phyloP scores from a whole-genome alignment of 106 monocot species.

The Acanthochlamys bracteata region DNA sequence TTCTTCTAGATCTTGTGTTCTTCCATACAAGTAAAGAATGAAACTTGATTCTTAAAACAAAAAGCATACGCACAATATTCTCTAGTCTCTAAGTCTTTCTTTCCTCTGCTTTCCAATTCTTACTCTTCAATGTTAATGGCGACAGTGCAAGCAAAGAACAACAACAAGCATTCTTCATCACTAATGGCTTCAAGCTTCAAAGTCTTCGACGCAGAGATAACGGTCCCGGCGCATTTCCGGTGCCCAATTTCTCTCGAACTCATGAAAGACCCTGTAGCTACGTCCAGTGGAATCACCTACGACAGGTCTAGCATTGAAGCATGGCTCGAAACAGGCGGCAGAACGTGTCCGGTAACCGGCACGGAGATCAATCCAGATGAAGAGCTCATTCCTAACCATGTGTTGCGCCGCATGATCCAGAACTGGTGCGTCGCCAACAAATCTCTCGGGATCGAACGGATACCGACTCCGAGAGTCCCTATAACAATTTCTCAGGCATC shows the following conservation, averaged over 20 bases:
- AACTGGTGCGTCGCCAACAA: constrained; percentile 36
- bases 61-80: no score
- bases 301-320: constrained; percentile 56
- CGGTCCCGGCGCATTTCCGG: constrained; percentile 40
- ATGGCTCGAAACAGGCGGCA: constrained; percentile 30
- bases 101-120: no score
- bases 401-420: constrained; percentile 27
- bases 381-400: constrained; percentile 34
- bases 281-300: constrained; percentile 57
- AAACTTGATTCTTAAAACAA: no score
- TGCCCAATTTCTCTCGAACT: constrained; percentile 59
- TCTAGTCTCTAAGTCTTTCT: no score
- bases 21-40: no score
- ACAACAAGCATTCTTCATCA: no score
- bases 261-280: constrained; percentile 50
- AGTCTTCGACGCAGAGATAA: not conserved
- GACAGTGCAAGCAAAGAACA: no score
- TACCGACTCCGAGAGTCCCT: constrained; percentile 34
- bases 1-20: no score
- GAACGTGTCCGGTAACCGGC: constrained; percentile 29
- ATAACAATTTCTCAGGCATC: not conserved
- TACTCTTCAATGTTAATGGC: no score
- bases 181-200: no score
- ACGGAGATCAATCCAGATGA: not conserved
- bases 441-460: constrained; percentile 23